Percentiles rank a stretch among this genome's conserved stretches.
phyloP scores from a whole-genome alignment of 2,329 filamentous ascomycete genomes.

The Sclerotinia glacialis region DNA sequence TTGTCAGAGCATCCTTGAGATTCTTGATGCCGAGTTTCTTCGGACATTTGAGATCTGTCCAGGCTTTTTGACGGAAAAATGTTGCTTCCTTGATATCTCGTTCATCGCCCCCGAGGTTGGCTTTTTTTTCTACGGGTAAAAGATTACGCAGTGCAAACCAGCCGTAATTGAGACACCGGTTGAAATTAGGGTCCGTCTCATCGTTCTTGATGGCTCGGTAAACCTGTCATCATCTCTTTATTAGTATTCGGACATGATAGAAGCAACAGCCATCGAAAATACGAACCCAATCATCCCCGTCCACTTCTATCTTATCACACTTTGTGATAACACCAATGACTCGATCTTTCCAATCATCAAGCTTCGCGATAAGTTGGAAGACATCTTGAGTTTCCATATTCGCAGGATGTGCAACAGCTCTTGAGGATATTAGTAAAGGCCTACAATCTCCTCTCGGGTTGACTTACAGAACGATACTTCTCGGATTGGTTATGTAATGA shows the following conservation, averaged over 20 bases:
- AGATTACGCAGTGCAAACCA: conserved; percentile 16
- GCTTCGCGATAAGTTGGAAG: conserved; percentile 32
- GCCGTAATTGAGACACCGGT: conserved; percentile 1
- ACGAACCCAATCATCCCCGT: conserved; percentile 12
- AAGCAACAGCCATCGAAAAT: no score
- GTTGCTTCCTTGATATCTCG: not conserved
- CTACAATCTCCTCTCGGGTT: accelerated
- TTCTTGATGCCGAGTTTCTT: not conserved
- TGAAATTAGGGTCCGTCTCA: not conserved
- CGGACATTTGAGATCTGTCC: not conserved
- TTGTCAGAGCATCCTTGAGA: conserved; percentile 4
- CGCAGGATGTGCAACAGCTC: conserved; percentile 44
- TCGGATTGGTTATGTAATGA: conserved; percentile 42
- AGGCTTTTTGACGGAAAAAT: not conserved
- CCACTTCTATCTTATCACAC: conserved; percentile 8
- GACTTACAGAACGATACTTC: conserved; percentile 44
- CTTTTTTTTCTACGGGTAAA: not conserved
- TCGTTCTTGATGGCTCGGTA: conserved; percentile 4
- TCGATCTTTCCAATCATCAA: not conserved
- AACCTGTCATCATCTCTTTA: not conserved
- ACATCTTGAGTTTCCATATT: conserved; percentile 42
- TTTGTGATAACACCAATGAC: conserved; percentile 17
- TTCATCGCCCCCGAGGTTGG: not conserved
- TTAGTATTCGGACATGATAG: not conserved
- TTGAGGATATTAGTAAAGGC: conserved; percentile 24